Evolutionary conservation across 805 yeast genomes (phyloP).

Genomic region (Starmerella floricola): DNA sequence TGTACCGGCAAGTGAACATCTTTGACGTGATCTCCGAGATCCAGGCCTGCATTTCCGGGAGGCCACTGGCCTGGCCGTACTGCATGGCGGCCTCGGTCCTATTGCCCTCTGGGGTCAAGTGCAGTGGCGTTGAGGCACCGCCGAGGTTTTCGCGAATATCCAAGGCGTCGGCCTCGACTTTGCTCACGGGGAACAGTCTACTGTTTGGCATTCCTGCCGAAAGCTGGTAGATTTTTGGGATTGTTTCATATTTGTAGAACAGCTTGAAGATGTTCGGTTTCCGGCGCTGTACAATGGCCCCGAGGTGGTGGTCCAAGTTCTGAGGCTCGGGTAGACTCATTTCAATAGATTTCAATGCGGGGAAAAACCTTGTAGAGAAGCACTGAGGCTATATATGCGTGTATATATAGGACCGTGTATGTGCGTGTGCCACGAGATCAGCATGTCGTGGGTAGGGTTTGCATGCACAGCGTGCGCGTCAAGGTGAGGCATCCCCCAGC

Average conservation of each 20-base stretch:
- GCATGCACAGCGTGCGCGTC: no score
- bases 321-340: slow-evolving; percentile 11
- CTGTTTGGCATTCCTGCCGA: slow-evolving; percentile 24
- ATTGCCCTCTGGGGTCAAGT: slow-evolving; percentile 6
- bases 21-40: slow-evolving; percentile 46
- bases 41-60: slow-evolving; percentile 54
- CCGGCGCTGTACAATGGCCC: slow-evolving; percentile 20
- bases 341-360: background rate
- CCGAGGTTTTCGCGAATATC: slow-evolving; percentile 4
- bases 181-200: slow-evolving; percentile 21
- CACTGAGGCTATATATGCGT: background rate
- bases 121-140: slow-evolving; percentile 1
- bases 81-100: slow-evolving; percentile 65
- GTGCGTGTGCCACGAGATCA: no score
- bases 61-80: slow-evolving; percentile 80
- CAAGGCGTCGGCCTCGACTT: slow-evolving; percentile 14
- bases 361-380: background rate
- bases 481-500: no score
- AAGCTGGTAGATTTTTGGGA: slow-evolving; percentile 22
- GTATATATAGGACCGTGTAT: no score
- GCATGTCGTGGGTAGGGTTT: no score
- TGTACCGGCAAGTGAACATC: slow-evolving; percentile 18
- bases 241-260: slow-evolving; percentile 22
- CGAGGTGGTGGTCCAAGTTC: slow-evolving; percentile 21
- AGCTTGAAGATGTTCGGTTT: slow-evolving; percentile 23